Conservation (phyloP, 2,329 filamentous ascomycete genomes). For the Fusarium sp. region DNA sequence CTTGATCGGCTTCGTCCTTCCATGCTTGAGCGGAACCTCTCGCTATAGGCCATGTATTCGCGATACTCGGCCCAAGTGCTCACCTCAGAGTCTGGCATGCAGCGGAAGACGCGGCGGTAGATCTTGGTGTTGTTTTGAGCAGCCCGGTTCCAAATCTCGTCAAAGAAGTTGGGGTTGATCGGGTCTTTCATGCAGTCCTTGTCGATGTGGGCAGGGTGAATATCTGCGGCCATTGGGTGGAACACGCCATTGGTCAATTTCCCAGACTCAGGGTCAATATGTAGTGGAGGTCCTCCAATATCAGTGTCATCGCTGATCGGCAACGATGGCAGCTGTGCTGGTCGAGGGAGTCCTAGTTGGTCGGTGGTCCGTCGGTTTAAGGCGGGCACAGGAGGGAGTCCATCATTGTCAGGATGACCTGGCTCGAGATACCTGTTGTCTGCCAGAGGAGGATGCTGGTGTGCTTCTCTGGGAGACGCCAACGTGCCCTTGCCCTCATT, state of each 20-base stretch:
- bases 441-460: conserved; percentile 37
- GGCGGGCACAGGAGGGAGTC: conserved; percentile 65
- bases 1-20: conserved; percentile 56
- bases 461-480: conserved; percentile 51
- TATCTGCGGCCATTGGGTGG: conserved; percentile 68
- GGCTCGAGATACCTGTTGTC: conserved; percentile 47
- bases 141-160: conserved; percentile 85
- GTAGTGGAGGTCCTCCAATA: conserved; percentile 75
- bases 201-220: conserved; percentile 75
- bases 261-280: conserved; percentile 59
- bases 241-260: conserved; percentile 55
- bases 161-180: conserved; percentile 79
- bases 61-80: conserved; percentile 93
- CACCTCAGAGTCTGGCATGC: conserved; percentile 95
- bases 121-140: conserved; percentile 96
- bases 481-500: conserved; percentile 70
- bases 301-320: conserved; percentile 79
- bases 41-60: conserved; percentile 78
- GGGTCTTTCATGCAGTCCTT: conserved; percentile 97
- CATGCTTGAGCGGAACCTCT: conserved; percentile 76
- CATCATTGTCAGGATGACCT: conserved; percentile 53
- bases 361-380: conserved; percentile 67
- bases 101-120: conserved; percentile 91
- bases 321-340: conserved; percentile 74
- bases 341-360: conserved; percentile 71